Percentiles rank a stretch among this genome's conserved stretches.
Evolutionary conservation across 768 basidiomycete species (phyloP).

Genomic region (Tulasnella sp.): DNA sequence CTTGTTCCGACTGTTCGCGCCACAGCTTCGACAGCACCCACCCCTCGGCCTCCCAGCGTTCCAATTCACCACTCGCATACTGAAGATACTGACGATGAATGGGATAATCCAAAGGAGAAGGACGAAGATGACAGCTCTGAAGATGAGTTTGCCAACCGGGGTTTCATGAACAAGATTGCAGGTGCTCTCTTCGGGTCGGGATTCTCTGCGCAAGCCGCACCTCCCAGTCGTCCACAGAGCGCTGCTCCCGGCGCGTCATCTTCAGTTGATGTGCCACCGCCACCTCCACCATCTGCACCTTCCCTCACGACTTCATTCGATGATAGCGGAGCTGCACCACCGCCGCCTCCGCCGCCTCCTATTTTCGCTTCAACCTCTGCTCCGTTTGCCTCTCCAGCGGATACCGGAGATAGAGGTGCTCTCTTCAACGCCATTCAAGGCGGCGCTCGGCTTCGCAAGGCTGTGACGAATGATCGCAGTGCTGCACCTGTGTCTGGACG

Average conservation of each 20-base stretch:
- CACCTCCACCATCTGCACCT: constrained; percentile 26
- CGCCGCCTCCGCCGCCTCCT: constrained; percentile 28
- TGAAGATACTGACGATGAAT: constrained; percentile 55
- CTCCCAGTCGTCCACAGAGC: constrained; percentile 38
- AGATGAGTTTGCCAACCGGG: constrained; percentile 62
- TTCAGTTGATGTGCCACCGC: constrained; percentile 14
- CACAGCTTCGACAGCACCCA: constrained; percentile 22
- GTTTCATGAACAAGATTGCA: constrained; percentile 60
- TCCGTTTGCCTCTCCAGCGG: constrained; percentile 31
- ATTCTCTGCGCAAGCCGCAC: constrained; percentile 36
- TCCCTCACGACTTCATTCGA: constrained; percentile 25
- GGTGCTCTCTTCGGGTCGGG: constrained; percentile 56
- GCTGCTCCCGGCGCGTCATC: constrained; percentile 38
- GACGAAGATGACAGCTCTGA: constrained; percentile 58
- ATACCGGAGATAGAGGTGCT: constrained; percentile 38
- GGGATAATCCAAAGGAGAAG: constrained; percentile 74
- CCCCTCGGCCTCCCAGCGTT: constrained; percentile 30
- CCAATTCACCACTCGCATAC: constrained; percentile 36
- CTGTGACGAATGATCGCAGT: constrained; percentile 78
- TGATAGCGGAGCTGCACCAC: constrained; percentile 22
- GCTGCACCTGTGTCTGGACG: constrained; percentile 55
- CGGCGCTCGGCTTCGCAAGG: constrained; percentile 50
- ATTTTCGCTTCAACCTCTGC: constrained; percentile 25
- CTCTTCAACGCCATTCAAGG: constrained; percentile 78
- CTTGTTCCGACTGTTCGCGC: constrained; percentile 32